These are phyloP conservation scores for Monosporascus sp. DNA, from an alignment of 2,329 filamentous ascomycete species.

Conservation along the genomic window DNA sequence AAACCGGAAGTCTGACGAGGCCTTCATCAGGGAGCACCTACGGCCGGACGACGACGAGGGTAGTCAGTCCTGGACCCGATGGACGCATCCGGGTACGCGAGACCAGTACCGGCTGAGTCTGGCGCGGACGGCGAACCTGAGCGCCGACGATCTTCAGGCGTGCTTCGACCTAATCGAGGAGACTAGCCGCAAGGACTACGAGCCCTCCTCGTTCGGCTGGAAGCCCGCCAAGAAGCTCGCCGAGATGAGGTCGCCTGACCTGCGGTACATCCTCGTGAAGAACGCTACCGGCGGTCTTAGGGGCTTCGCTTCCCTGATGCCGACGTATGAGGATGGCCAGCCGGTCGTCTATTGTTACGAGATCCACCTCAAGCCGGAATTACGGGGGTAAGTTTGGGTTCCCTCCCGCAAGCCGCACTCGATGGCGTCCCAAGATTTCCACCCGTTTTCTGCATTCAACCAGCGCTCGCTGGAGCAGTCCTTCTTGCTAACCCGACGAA, in stretches of 20 bases:
- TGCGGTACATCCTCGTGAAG: slow-evolving; percentile 64
- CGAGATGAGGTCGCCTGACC: slow-evolving; percentile 64
- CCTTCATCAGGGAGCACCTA: slow-evolving; percentile 46
- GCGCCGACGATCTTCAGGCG: slow-evolving; percentile 39
- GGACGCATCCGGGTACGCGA: slow-evolving; percentile 46
- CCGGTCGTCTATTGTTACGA: slow-evolving; percentile 75
- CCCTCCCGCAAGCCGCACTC: neutral
- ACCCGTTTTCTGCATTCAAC: too few species aligned
- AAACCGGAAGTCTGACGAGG: slow-evolving; percentile 41
- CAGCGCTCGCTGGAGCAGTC: neutral
- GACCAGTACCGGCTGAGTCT: slow-evolving; percentile 40
- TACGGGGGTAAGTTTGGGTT: slow-evolving; percentile 45
- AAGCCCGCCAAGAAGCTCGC: slow-evolving; percentile 51
- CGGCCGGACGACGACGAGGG: slow-evolving; percentile 36
- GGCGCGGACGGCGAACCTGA: slow-evolving; percentile 33
- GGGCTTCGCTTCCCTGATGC: slow-evolving; percentile 64
- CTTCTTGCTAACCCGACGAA: neutral
- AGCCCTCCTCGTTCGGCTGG: slow-evolving; percentile 59
- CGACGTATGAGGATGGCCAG: slow-evolving; percentile 61
- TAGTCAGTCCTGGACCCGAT: slow-evolving; percentile 26
- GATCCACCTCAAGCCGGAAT: slow-evolving; percentile 57
- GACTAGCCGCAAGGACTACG: slow-evolving; percentile 62
- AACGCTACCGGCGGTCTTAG: slow-evolving; percentile 28
- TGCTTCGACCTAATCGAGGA: slow-evolving; percentile 55
- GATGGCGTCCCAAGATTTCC: too few species aligned